A percentile compares a stretch with the other conserved stretches of the same genome.
phyloP scores from a whole-genome alignment of 1,284 basidiomycete genomes.

The Agaricales sp. region DNA sequence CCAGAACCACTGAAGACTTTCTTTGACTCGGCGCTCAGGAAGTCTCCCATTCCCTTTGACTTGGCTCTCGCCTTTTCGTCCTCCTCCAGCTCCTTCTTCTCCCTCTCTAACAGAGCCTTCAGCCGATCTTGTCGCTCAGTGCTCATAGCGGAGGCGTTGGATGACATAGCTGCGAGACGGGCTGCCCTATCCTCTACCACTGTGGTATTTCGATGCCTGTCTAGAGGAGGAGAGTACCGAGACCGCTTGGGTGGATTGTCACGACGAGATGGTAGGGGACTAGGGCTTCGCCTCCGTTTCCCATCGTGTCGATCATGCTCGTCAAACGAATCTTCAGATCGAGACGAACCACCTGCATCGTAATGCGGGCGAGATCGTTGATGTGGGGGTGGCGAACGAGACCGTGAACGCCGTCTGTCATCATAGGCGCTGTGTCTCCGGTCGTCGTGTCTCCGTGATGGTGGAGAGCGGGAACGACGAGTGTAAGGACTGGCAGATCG shows the following conservation, averaged over 20 bases:
- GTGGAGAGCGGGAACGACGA: constrained; percentile 28
- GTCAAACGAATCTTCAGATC: constrained; percentile 40
- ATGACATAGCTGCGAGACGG: constrained; percentile 79
- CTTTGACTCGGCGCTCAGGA: constrained; percentile 66
- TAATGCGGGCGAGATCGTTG: constrained; percentile 13
- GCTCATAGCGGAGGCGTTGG: constrained; percentile 56
- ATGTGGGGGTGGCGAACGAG: constrained; percentile 17
- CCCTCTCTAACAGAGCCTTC: constrained; percentile 50
- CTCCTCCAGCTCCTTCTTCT: constrained; percentile 59
- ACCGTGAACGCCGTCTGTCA: constrained; percentile 12
- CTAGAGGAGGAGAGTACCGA: constrained; percentile 21
- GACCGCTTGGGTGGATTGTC: constrained; percentile 25
- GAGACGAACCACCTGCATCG: constrained; percentile 13
- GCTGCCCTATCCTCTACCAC: constrained; percentile 58
- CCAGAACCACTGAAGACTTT: constrained; percentile 67
- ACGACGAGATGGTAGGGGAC: constrained; percentile 17
- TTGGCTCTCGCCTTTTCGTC: constrained; percentile 53
- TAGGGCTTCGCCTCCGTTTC: constrained; percentile 40
- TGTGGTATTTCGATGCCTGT: constrained; percentile 13
- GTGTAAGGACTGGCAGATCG: constrained; percentile 28
- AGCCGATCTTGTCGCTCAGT: constrained; percentile 62
- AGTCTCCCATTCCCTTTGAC: constrained; percentile 63
- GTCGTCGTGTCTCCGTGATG: constrained; percentile 13
- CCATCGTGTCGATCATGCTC: constrained; percentile 17
- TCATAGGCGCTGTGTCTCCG: constrained; percentile 4